Evolutionary conservation across 352 stramenopile genomes (phyloP), one percentile per base, ranked within the genome.

Genomic region (Pythium brassicae): DNA sequence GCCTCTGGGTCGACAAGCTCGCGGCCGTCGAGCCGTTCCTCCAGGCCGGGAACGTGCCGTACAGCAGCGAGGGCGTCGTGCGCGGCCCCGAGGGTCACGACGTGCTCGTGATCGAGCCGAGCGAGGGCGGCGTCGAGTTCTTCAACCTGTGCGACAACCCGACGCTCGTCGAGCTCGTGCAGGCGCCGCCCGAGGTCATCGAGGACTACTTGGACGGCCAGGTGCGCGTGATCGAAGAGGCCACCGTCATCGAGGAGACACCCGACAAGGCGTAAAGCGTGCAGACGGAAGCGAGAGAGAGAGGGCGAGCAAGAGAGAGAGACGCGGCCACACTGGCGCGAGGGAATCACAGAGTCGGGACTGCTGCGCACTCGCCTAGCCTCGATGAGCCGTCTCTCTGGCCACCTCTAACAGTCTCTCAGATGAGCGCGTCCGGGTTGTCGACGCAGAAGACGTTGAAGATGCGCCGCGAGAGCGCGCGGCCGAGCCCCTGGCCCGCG

Each of bases 91-190:
- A 92, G 12, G 80, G 80, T 39, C 61, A 74, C 57, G 75, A 92
- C 45, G 70, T 89, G 59, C 65, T 92, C 19, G 72, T 87, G 40
- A 83, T 92, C 47, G 72, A 73, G 27, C 80, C 83, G 3, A 82
- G 55, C n/a, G 80, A 79, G 17, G 50, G 75, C 67, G 83, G 73
- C 51, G n/a, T 87, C 25, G 67, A 87, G 72, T 82, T 89, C 52
- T 92, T 94, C 65, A 90, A 94, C 68, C 55, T 94, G 60, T 90
- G 78, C 62, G 81, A 90, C 66, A 83, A 77, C 61, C 81, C 81
- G 37, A 83, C 83, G 11, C 64, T 90, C 54, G 83, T 94, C 42
- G 83, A 94, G 69, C 71, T 94, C 32, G 79, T 94, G 63, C 83
- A 94, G 63, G 83, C 83, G 44, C 80, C 83, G 1, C 58, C 72